Base-by-base conservation (phyloP, 139 green algal species). In the Coelastrella sp. region DNA sequence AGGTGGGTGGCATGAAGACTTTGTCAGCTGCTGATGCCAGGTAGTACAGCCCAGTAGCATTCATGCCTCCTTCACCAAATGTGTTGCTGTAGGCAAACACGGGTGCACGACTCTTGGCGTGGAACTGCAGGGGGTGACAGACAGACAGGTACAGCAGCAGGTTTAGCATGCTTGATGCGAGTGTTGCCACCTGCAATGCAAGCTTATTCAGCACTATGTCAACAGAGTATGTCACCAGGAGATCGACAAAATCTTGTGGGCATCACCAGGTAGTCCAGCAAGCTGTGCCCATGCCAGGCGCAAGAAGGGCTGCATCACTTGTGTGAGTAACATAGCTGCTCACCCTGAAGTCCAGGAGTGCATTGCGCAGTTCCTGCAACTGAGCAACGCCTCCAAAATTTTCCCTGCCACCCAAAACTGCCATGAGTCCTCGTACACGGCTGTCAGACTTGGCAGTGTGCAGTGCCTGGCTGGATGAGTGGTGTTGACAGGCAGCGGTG, bases 311-410 rank as follows among this genome's bases (percentile, higher is more conserved):
- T 49, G 35, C 3, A 3, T 78, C 4, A 22, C 68, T 61, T 68
- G 56, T 24, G 49, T 4, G 27, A 49, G 4, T 58, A 3, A 49
- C 35, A 3, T 3, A 49, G 35, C 35, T 49, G 35, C 35, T 24
- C 19, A 86, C 58, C 8, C 92, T 91, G 89, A 96, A 97, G 61
- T 85, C 25, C 0, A 80, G 27, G 5, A 96, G 73, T 0, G 94
- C 93, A 27, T 91, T 85, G 0, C 95, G 90, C 49, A 96, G 72
- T 88, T 97, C 95, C 93, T 96, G 93, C 19, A 94, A 83, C 63
- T 94, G 93, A 10, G 94, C 95, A 78, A 96, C 80, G 15, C 93
- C 94, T 4, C 78, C 87, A 61, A 95, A 88, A 24, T 89, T 58
- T 24, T 94, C 90, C 11, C 93, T 74, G 10, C 19, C 72, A 4